Evolutionary conservation across 495 filamentous ascomycete species (phyloP).

Genomic region (Tuber magnatum): DNA sequence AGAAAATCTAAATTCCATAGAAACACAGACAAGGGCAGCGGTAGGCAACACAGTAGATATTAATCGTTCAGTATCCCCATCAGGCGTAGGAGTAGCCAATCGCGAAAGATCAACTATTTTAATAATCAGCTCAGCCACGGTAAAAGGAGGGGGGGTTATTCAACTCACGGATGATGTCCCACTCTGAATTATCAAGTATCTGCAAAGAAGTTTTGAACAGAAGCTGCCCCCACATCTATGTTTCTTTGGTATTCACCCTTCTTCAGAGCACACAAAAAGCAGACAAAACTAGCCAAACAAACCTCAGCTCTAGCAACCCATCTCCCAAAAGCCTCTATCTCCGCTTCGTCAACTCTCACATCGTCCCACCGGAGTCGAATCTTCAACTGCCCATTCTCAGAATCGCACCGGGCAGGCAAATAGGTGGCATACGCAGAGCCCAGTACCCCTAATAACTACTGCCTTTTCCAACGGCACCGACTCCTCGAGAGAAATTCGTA

Average conservation of each 20-base stretch:
- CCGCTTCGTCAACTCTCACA: neutral
- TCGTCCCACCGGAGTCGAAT: constrained; percentile 21
- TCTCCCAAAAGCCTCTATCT: constrained; percentile 20
- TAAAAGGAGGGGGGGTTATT: neutral
- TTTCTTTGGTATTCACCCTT: neutral
- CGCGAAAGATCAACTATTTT: constrained; percentile 17
- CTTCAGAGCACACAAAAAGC: neutral
- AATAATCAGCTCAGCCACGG: neutral
- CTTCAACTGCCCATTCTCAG: constrained; percentile 16
- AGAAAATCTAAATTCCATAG: constrained; percentile 17
- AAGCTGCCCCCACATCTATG: constrained; percentile 30
- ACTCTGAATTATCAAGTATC: constrained; percentile 4
- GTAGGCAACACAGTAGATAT: constrained; percentile 12
- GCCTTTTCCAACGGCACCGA: neutral
- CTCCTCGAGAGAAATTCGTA: neutral
- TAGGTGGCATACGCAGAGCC: constrained; percentile 19
- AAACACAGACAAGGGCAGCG: constrained; percentile 14
- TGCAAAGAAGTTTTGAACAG: constrained; percentile 20
- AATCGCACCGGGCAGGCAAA: neutral
- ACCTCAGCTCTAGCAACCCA: constrained; percentile 29
- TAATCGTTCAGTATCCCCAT: constrained; percentile 22
- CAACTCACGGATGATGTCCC: neutral
- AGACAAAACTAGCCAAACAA: no score
- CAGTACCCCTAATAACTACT: constrained; percentile 23
- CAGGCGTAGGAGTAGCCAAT: neutral